These are phyloP conservation scores for Aspergillus coremiiformis DNA, from an alignment of 495 filamentous ascomycete species.

Conservation along the genomic window DNA sequence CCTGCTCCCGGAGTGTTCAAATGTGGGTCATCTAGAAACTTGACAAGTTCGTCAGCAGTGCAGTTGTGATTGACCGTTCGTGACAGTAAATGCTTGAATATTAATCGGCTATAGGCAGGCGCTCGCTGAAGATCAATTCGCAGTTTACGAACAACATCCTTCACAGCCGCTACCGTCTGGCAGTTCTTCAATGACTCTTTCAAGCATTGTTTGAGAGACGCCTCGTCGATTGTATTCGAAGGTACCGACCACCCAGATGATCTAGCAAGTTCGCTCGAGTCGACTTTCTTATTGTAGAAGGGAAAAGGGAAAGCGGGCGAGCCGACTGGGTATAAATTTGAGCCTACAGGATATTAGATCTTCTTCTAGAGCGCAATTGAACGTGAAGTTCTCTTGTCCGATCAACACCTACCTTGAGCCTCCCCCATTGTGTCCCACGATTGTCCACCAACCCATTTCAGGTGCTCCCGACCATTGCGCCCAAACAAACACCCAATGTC, in stretches of 20 bases:
- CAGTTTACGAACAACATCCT: constrained; percentile 21
- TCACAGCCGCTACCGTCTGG: constrained; percentile 23
- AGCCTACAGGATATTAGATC: constrained; percentile 8
- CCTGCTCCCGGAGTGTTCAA: constrained; percentile 34
- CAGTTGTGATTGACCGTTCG: constrained; percentile 3
- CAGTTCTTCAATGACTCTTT: constrained; percentile 14
- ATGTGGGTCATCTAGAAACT: constrained; percentile 37
- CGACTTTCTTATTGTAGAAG: constrained; percentile 20
- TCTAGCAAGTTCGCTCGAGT: constrained; percentile 7
- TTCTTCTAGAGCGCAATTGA: not conserved
- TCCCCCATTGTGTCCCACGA: constrained; percentile 23
- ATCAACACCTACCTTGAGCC: constrained; percentile 17
- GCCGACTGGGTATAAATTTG: constrained; percentile 1
- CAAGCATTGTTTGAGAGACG: constrained; percentile 11
- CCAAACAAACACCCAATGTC: constrained; percentile 39
- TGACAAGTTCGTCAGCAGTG: constrained; percentile 20
- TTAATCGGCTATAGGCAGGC: constrained; percentile 34
- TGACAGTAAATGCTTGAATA: constrained; percentile 32
- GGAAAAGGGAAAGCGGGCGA: constrained; percentile 9
- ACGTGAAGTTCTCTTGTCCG: not conserved
- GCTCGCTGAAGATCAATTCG: constrained; percentile 32
- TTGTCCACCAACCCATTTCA: constrained; percentile 35
- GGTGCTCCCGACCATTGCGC: constrained; percentile 38
- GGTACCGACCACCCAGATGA: not conserved
- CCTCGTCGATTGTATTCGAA: not conserved